These are phyloP conservation scores for Colletotrichum costaricense DNA, from an alignment of 2,329 filamentous ascomycete genomes.

Conservation along the genomic window DNA sequence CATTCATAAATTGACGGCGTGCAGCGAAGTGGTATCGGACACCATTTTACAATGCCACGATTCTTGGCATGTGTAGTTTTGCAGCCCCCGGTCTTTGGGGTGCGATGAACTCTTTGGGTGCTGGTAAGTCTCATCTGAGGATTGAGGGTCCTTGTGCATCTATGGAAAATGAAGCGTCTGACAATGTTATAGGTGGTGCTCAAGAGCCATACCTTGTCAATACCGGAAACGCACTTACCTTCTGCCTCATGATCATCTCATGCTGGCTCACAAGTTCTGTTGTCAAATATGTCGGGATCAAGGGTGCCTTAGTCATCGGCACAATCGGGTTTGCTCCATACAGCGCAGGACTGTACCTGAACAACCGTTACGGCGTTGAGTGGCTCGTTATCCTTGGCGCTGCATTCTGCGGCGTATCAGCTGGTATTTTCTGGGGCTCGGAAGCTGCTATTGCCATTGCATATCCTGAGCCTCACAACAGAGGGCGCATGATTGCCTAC, in stretches of 20 bases:
- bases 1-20: not conserved
- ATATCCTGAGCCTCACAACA: conserved; percentile 74
- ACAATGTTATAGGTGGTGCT: conserved; percentile 64
- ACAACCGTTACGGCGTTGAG: conserved; percentile 55
- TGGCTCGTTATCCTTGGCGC: conserved; percentile 58
- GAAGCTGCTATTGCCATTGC: conserved; percentile 49
- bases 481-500: conserved; percentile 69
- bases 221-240: conserved; percentile 76
- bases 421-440: conserved; percentile 50
- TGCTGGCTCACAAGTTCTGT: conserved; percentile 53
- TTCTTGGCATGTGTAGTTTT: conserved; percentile 44
- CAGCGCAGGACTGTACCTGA: conserved; percentile 55
- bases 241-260: conserved; percentile 62
- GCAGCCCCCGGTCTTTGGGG: conserved; percentile 43
- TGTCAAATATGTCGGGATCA: conserved; percentile 49
- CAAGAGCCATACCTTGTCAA: conserved; percentile 76
- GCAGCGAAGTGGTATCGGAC: conserved; percentile 40
- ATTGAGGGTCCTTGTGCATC: not conserved
- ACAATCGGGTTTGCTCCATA: conserved; percentile 57
- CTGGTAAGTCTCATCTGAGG: conserved; percentile 27
- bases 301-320: conserved; percentile 52
- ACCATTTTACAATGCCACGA: conserved; percentile 43
- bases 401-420: conserved; percentile 53
- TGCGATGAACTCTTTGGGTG: conserved; percentile 42
- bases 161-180: conserved; percentile 27